These are phyloP conservation scores for Capillidium heterosporum DNA, from an alignment of 371 early-diverging fungal genomes.

Conservation along the genomic window DNA sequence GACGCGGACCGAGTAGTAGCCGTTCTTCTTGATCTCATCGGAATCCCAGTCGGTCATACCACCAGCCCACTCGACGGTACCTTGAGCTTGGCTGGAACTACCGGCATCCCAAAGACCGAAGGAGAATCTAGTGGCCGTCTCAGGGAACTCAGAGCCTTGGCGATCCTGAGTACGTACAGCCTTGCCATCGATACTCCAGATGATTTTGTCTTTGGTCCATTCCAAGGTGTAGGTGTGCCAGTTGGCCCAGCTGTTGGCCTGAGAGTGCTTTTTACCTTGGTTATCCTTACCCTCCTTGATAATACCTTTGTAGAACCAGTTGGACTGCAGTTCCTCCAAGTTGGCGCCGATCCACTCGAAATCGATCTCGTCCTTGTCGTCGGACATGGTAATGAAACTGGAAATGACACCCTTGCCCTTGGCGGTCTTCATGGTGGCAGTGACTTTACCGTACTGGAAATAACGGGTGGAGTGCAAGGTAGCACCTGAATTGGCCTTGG, in stretches of 20 bases:
- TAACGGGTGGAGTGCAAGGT: neutral
- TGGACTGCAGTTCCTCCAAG: slow-evolving; percentile 7
- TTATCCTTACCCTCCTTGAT: neutral
- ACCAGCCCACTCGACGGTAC: slow-evolving; percentile 17
- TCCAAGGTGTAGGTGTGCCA: slow-evolving; percentile 24
- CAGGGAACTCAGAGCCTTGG: slow-evolving; percentile 20
- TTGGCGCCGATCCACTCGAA: slow-evolving; percentile 14
- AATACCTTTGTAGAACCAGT: slow-evolving; percentile 11
- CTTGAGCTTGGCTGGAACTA: neutral
- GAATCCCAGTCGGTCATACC: slow-evolving; percentile 10
- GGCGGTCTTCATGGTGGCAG: slow-evolving; percentile 6
- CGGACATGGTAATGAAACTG: slow-evolving; percentile 18
- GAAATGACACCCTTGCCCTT: slow-evolving; percentile 13
- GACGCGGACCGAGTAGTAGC: neutral
- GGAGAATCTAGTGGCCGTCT: slow-evolving; percentile 28
- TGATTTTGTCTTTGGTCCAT: slow-evolving; percentile 31
- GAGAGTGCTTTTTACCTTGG: slow-evolving; percentile 8
- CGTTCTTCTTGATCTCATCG: neutral
- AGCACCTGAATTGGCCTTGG: neutral
- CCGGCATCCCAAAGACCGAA: slow-evolving; percentile 57
- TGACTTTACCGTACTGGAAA: slow-evolving; percentile 6
- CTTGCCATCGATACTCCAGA: slow-evolving; percentile 30
- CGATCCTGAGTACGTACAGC: slow-evolving; percentile 19
- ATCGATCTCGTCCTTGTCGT: slow-evolving; percentile 18
- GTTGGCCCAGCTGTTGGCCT: slow-evolving; percentile 8